phyloP scores from a whole-genome alignment of 1,284 basidiomycete genomes.

The Pholiota adiposa region DNA sequence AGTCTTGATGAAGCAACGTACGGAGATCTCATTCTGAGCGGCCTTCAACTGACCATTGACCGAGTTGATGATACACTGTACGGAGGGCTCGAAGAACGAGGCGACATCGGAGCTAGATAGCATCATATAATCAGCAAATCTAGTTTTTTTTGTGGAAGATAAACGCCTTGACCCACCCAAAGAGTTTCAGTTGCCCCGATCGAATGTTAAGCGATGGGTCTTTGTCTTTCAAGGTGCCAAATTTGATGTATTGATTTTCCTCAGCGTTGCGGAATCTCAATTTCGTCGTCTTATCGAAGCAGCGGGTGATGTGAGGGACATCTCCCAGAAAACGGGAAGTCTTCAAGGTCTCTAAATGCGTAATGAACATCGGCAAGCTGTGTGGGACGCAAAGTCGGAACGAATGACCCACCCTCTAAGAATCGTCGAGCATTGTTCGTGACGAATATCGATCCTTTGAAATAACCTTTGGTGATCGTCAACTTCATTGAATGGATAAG shows the following conservation, averaged over 20 bases:
- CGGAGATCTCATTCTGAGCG: slow-evolving; percentile 26
- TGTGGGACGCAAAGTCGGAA: background rate
- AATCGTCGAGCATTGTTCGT: slow-evolving; percentile 42
- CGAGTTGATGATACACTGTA: slow-evolving; percentile 32
- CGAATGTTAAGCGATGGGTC: slow-evolving; percentile 42
- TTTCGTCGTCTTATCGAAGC: slow-evolving; percentile 58
- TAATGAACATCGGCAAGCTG: background rate
- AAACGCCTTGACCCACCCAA: slow-evolving; percentile 42
- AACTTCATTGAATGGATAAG: background rate
- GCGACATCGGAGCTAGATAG: slow-evolving; percentile 29
- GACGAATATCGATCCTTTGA: slow-evolving; percentile 44
- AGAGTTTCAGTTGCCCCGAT: slow-evolving; percentile 42
- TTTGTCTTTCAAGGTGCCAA: slow-evolving; percentile 50
- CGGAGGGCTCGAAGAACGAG: slow-evolving; percentile 37
- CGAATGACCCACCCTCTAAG: slow-evolving; percentile 35
- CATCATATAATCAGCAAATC: background rate
- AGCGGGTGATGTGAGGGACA: slow-evolving; percentile 44
- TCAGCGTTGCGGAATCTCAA: slow-evolving; percentile 44
- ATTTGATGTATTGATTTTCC: slow-evolving; percentile 51
- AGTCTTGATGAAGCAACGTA: slow-evolving; percentile 10
- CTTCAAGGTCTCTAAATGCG: slow-evolving; percentile 24
- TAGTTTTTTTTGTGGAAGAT: background rate
- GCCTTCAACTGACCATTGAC: slow-evolving; percentile 28
- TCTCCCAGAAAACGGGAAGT: slow-evolving; percentile 38
- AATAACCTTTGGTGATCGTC: slow-evolving; percentile 28